phyloP scores from a whole-genome alignment of 768 basidiomycete species.

The Leccinum arenicola region DNA sequence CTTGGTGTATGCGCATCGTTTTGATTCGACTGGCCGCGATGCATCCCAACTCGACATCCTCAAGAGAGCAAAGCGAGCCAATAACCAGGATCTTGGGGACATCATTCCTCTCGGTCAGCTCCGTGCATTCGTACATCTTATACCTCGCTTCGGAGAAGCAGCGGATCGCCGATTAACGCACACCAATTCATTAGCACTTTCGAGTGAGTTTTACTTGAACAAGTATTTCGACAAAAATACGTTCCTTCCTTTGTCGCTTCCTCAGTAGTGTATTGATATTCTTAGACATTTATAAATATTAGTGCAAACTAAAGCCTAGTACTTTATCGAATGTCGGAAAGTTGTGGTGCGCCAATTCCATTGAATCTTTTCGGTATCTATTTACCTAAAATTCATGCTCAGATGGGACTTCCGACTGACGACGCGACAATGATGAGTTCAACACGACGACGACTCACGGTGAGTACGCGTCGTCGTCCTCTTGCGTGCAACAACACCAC shows the following conservation, averaged over 20 bases:
- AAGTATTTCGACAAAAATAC: not conserved
- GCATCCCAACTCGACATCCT: not conserved
- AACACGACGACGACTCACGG: too few relatives aligned
- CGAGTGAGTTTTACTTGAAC: not conserved
- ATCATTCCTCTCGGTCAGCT: not conserved
- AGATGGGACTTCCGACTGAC: too few relatives aligned
- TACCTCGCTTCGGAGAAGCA: not conserved
- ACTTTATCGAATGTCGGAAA: too few relatives aligned
- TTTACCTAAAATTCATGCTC: too few relatives aligned
- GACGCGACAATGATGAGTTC: too few relatives aligned
- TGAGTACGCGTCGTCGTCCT: too few relatives aligned
- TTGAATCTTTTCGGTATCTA: too few relatives aligned
- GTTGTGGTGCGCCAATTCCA: too few relatives aligned
- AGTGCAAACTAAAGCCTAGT: not conserved
- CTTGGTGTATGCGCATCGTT: not conserved
- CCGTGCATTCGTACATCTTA: not conserved
- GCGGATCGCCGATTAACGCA: not conserved
- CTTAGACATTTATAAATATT: not conserved
- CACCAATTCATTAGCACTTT: not conserved
- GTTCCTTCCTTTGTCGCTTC: not conserved
- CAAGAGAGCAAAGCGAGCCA: not conserved
- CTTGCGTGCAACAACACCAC: too few relatives aligned
- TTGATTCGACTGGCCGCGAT: not conserved
- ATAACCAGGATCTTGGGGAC: not conserved
- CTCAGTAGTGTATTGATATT: not conserved